Percentiles rank a stretch among this genome's conserved stretches.
These are phyloP conservation scores for Backusella westeae DNA, from an alignment of 192 early-diverging fungal species.

Conservation along the genomic window DNA sequence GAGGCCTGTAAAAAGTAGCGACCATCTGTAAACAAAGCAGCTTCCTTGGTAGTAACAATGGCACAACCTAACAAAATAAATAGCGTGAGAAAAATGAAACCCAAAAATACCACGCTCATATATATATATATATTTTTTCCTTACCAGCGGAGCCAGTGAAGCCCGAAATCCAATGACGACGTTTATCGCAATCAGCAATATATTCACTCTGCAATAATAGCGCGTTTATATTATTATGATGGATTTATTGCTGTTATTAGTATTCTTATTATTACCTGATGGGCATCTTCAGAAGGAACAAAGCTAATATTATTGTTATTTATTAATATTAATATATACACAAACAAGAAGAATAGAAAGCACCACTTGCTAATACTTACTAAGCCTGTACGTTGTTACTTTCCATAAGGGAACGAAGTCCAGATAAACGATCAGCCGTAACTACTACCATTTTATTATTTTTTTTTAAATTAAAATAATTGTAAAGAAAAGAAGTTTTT, in stretches of 20 bases:
- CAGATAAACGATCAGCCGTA: constrained; percentile 2
- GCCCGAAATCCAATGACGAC: constrained; percentile 89
- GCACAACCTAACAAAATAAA: constrained; percentile 59
- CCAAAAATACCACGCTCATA: neutral
- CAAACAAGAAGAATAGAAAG: too few relatives aligned
- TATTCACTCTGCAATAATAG: constrained; percentile 83
- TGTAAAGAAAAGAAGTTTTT: neutral
- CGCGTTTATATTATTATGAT: neutral
- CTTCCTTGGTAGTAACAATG: constrained; percentile 74
- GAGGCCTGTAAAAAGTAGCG: constrained; percentile 97
- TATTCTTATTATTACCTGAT: constrained; percentile 62
- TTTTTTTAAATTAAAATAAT: neutral
- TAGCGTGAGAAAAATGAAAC: constrained; percentile 14
- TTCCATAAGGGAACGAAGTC: constrained; percentile 7
- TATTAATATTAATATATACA: neutral
- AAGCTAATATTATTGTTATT: constrained; percentile 45
- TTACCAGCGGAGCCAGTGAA: constrained; percentile 97
- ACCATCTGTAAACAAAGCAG: constrained; percentile 95
- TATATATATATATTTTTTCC: neutral
- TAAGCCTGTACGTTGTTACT: constrained; percentile 28
- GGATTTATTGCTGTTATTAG: neutral
- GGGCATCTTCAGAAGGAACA: constrained; percentile 94
- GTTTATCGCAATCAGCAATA: constrained; percentile 83
- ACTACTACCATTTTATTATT: neutral
- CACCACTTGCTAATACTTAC: constrained; percentile 10